A percentile compares a stretch with the other conserved stretches of the same genome.
phyloP scores from a whole-genome alignment of 129 eudicot genomes.

The carrot (Daucus carota) region DNA sequence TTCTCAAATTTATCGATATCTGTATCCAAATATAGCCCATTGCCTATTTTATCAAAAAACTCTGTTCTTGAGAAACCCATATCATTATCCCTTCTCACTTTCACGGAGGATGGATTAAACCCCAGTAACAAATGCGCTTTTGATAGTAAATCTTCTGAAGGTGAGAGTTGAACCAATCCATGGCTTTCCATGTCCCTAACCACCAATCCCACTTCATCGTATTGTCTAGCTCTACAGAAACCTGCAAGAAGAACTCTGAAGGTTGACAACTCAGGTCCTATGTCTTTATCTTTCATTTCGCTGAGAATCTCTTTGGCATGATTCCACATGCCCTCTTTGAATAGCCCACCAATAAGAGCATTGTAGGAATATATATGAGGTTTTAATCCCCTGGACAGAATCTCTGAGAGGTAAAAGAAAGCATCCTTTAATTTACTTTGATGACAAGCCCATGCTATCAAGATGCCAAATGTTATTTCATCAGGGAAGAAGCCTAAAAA shows the following conservation, averaged over 20 bases:
- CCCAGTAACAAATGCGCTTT: conserved; percentile 60
- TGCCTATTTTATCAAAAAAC: conserved; percentile 74
- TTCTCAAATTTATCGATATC: conserved; percentile 52
- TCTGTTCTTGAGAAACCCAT: conserved; percentile 41
- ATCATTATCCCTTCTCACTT: conserved; percentile 78
- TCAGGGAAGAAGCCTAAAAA: conserved; percentile 48
- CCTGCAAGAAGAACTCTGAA: conserved; percentile 77
- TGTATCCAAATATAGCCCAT: conserved; percentile 83
- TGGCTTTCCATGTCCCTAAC: conserved; percentile 42
- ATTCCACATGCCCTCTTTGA: conserved; percentile 64
- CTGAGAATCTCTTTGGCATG: conserved; percentile 44
- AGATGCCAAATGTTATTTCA: conserved; percentile 60
- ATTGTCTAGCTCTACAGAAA: conserved; percentile 55
- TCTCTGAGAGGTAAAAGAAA: conserved; percentile 45
- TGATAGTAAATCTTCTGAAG: conserved; percentile 40
- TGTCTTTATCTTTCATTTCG: conserved; percentile 69
- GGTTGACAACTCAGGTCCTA: conserved; percentile 45
- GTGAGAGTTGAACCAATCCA: conserved; percentile 38
- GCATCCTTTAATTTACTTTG: conserved; percentile 57
- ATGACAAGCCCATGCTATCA: conserved; percentile 63
- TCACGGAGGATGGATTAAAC: conserved; percentile 37
- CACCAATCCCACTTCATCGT: conserved; percentile 48
- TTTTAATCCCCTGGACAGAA: conserved; percentile 51
- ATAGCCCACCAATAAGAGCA: conserved; percentile 61
- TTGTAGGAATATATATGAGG: conserved; percentile 60